Conservation (phyloP, 2,329 filamentous ascomycete genomes). For the Drechslerella dactyloides region DNA sequence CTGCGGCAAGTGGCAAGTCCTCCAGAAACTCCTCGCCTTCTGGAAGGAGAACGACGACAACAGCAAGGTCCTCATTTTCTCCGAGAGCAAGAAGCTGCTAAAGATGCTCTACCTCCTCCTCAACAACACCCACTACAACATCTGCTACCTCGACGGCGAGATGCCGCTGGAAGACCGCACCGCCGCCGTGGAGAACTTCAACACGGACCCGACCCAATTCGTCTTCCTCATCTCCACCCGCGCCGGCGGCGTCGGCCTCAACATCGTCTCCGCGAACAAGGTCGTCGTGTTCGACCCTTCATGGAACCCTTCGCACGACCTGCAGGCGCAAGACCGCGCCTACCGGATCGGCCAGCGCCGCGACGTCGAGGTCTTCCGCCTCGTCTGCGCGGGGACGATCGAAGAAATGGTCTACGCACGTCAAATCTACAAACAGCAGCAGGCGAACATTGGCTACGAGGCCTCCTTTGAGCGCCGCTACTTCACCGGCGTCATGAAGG, state of each 20-base stretch:
- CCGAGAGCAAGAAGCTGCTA: constrained; percentile 84
- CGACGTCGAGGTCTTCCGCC: constrained; percentile 92
- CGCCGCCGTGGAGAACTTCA: constrained; percentile 85
- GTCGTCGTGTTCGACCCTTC: constrained; percentile 97
- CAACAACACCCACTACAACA: constrained; percentile 83
- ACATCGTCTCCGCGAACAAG: constrained; percentile 97
- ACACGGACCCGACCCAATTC: constrained; percentile 83
- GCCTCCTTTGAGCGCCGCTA: constrained; percentile 91
- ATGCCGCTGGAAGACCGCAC: constrained; percentile 81
- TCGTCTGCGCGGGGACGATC: constrained; percentile 88
- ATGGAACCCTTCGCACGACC: constrained; percentile 94
- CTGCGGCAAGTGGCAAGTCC: constrained; percentile 91
- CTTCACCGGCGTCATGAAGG: constrained; percentile 91
- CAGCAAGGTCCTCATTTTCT: constrained; percentile 88
- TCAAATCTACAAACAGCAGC: constrained; percentile 98
- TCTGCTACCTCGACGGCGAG: constrained; percentile 86
- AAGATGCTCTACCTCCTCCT: constrained; percentile 86
- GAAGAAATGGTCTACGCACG: constrained; percentile 97
- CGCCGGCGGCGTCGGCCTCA: constrained; percentile 89
- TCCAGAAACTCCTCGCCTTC: constrained; percentile 83
- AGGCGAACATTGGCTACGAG: constrained; percentile 95
- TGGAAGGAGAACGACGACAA: constrained; percentile 84
- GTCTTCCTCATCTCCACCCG: constrained; percentile 95
- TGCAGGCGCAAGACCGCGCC: constrained; percentile 94
- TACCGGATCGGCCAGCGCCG: constrained; percentile 93